These are phyloP conservation scores for Ascochyta lentis DNA, from an alignment of 2,329 filamentous ascomycete species.

Conservation along the genomic window DNA sequence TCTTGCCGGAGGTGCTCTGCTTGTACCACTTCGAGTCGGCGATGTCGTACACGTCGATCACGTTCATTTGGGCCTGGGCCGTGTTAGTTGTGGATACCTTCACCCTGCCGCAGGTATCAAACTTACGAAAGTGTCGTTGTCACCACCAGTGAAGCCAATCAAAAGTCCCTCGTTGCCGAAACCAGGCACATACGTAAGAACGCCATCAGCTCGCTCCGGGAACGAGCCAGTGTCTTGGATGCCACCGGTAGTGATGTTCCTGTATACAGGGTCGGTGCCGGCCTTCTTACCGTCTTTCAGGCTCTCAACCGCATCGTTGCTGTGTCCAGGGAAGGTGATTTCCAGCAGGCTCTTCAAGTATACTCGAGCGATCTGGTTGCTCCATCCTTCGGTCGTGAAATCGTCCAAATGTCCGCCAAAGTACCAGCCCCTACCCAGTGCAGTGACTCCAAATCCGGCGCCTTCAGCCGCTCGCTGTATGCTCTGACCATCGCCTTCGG, in stretches of 20 bases:
- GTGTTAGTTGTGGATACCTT: slow-evolving; percentile 11
- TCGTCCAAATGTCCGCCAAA: slow-evolving; percentile 79
- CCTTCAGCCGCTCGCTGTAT: slow-evolving; percentile 77
- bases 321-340: slow-evolving; percentile 75
- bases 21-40: slow-evolving; percentile 74
- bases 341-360: slow-evolving; percentile 78
- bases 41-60: slow-evolving; percentile 82
- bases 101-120: background rate
- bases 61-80: slow-evolving; percentile 68
- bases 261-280: slow-evolving; percentile 67
- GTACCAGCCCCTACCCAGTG: slow-evolving; percentile 75
- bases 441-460: slow-evolving; percentile 72
- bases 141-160: slow-evolving; percentile 78
- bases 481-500: slow-evolving; percentile 60
- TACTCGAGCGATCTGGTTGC: slow-evolving; percentile 65
- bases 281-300: slow-evolving; percentile 63
- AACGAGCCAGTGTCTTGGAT: slow-evolving; percentile 71
- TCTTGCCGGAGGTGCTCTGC: slow-evolving; percentile 68
- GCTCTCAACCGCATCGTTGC: slow-evolving; percentile 67
- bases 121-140: slow-evolving; percentile 68
- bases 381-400: slow-evolving; percentile 71
- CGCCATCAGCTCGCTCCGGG: slow-evolving; percentile 75
- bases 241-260: slow-evolving; percentile 77
- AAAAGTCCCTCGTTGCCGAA: slow-evolving; percentile 78
- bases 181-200: slow-evolving; percentile 76